These are phyloP conservation scores for Rutstroemia sp. DNA, from an alignment of 2,329 filamentous ascomycete genomes.

Conservation along the genomic window DNA sequence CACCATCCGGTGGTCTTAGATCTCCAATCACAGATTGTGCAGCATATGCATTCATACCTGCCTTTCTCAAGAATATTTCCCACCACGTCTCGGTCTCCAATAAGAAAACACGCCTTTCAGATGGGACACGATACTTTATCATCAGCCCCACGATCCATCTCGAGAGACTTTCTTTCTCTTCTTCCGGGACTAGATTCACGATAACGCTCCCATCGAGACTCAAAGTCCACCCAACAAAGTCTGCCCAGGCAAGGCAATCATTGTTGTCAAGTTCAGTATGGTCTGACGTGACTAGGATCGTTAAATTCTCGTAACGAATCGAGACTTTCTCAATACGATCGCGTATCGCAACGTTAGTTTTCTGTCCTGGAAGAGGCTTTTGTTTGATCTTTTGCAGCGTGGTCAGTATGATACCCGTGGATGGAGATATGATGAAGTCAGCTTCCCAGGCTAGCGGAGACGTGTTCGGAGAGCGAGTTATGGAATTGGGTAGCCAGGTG, in stretches of 20 bases:
- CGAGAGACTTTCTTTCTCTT: slow-evolving; percentile 41
- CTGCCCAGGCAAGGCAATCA: slow-evolving; percentile 21
- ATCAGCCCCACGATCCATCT: slow-evolving; percentile 49
- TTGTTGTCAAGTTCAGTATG: slow-evolving; percentile 27
- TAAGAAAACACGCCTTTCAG: slow-evolving; percentile 24
- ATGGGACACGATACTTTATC: slow-evolving; percentile 29
- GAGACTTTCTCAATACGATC: slow-evolving; percentile 47
- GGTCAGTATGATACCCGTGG: slow-evolving; percentile 61
- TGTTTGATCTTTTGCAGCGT: slow-evolving; percentile 68
- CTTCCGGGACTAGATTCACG: slow-evolving; percentile 40
- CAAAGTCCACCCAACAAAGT: slow-evolving; percentile 26
- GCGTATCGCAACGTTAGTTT: slow-evolving; percentile 40
- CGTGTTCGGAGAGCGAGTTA: slow-evolving; percentile 30
- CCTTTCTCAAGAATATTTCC: slow-evolving; percentile 59
- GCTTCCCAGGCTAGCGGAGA: slow-evolving; percentile 49
- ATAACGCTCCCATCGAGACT: slow-evolving; percentile 34
- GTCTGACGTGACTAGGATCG: slow-evolving; percentile 59
- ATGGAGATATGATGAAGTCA: slow-evolving; percentile 65
- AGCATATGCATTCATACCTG: slow-evolving; percentile 64
- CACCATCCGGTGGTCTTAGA: slow-evolving; percentile 33
- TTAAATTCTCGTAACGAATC: slow-evolving; percentile 56
- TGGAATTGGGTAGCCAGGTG: slow-evolving; percentile 30
- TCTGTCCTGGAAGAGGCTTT: slow-evolving; percentile 57
- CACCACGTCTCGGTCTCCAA: slow-evolving; percentile 54
- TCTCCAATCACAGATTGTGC: slow-evolving; percentile 54